Conservation (phyloP, 2,329 filamentous ascomycete species). For the Alternaria incomplexa region DNA sequence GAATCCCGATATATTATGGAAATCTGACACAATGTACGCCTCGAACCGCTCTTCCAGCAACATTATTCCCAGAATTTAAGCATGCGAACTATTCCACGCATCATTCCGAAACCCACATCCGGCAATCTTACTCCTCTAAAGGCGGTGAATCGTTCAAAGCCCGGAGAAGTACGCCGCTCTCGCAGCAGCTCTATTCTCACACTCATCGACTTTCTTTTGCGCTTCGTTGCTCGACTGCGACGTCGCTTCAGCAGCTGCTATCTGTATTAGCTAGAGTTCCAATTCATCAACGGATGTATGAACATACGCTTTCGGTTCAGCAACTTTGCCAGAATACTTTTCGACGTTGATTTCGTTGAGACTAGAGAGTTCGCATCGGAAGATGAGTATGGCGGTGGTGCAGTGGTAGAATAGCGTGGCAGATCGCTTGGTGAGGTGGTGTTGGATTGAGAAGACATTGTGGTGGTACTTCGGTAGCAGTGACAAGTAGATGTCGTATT, state of each 20-base stretch:
- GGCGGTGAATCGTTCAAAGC: neutral
- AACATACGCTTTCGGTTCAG: conserved; percentile 19
- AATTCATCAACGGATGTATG: neutral
- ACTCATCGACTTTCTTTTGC: conserved; percentile 3
- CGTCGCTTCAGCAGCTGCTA: neutral
- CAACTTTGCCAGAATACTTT: conserved; percentile 19
- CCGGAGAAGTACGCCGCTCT: conserved; percentile 15
- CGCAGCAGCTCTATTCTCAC: conserved; percentile 13
- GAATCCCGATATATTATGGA: neutral
- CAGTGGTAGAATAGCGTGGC: conserved; percentile 2
- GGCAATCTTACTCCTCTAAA: neutral
- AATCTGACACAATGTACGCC: neutral
- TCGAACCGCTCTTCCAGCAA: neutral
- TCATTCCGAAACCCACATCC: neutral
- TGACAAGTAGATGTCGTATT: neutral
- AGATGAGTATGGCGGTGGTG: conserved; percentile 16
- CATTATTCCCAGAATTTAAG: neutral
- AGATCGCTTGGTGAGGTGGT: neutral
- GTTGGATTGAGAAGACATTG: conserved; percentile 6
- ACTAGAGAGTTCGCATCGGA: conserved; percentile 13
- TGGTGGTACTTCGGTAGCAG: neutral
- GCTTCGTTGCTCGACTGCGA: neutral
- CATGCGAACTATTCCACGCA: neutral
- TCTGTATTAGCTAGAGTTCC: neutral
- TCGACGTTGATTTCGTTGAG: conserved; percentile 19